Conservation (phyloP, 1,284 basidiomycete genomes). For the Anthracocystis walkeri region DNA sequence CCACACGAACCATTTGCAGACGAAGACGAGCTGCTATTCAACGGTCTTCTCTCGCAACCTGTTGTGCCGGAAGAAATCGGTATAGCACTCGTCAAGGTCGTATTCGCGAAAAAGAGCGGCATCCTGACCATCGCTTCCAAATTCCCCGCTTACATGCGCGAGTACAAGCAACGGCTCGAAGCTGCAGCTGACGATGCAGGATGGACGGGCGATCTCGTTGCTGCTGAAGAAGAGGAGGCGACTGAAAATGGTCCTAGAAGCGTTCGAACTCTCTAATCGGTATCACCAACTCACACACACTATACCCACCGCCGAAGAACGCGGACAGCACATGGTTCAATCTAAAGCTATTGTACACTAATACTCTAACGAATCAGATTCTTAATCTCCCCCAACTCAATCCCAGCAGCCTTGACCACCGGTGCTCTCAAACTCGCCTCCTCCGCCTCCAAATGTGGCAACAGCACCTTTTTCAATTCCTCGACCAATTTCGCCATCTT, state of each 20-base stretch:
- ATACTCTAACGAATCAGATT: constrained; percentile 32
- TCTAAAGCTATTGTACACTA: constrained; percentile 6
- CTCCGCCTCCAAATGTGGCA: constrained; percentile 57
- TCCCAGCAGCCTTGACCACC: constrained; percentile 50
- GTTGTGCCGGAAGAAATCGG: constrained; percentile 35
- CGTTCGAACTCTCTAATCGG: constrained; percentile 32
- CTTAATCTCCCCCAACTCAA: constrained; percentile 37
- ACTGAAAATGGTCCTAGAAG: constrained; percentile 26
- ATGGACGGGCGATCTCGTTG: constrained; percentile 21
- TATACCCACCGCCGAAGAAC: neutral
- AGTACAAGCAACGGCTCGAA: constrained; percentile 13
- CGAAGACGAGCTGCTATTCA: constrained; percentile 29
- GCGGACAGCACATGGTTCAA: too few relatives aligned
- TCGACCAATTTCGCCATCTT: constrained; percentile 28
- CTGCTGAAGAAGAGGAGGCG: constrained; percentile 22
- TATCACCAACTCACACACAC: constrained; percentile 2
- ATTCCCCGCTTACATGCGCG: constrained; percentile 34
- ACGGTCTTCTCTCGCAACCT: constrained; percentile 15
- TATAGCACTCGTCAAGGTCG: constrained; percentile 32
- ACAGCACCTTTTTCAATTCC: constrained; percentile 32
- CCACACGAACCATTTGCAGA: neutral
- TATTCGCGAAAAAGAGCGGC: constrained; percentile 46
- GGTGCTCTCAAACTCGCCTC: constrained; percentile 49
- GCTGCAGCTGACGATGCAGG: neutral
- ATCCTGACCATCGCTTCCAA: constrained; percentile 19